Percentiles rank a stretch among this genome's conserved stretches.
Evolutionary conservation across 2,329 filamentous ascomycete genomes (phyloP).

Genomic region (Paracamarosporium sp.): DNA sequence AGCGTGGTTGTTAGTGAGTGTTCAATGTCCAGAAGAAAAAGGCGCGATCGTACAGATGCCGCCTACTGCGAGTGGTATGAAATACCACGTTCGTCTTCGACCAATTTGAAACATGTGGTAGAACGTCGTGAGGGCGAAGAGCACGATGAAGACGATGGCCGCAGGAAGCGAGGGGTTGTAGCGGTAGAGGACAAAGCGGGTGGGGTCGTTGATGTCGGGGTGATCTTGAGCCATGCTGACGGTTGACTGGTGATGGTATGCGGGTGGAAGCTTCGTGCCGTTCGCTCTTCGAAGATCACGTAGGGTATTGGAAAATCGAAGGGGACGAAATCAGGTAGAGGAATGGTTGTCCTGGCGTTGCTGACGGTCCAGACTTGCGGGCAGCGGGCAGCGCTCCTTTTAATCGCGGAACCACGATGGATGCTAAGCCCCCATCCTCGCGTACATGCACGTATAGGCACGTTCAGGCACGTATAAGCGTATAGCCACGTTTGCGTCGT

Average conservation of each 20-base stretch:
- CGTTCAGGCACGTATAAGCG: constrained; percentile 6
- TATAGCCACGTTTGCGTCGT: background rate
- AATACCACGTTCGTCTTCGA: constrained; percentile 57
- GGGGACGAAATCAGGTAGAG: background rate
- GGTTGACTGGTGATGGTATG: background rate
- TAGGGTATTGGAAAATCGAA: background rate
- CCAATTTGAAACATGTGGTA: constrained; percentile 52
- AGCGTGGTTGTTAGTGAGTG: background rate
- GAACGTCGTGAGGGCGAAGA: constrained; percentile 53
- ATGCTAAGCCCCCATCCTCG: background rate
- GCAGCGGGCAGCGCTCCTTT: background rate
- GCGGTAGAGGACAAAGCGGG: constrained; percentile 24
- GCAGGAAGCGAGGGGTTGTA: constrained; percentile 54
- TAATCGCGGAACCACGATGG: background rate
- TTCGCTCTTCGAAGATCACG: background rate
- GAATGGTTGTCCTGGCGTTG: background rate
- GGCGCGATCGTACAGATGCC: constrained; percentile 51
- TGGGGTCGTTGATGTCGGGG: constrained; percentile 6
- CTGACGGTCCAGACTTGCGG: background rate
- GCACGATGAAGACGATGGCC: constrained; percentile 54
- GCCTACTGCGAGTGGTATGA: constrained; percentile 61
- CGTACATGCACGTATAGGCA: background rate
- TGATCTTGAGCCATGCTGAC: constrained; percentile 6
- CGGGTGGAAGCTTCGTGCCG: background rate
- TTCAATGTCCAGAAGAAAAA: background rate